Conservation (phyloP, 768 basidiomycete species). For the Asterophora parasitica region DNA sequence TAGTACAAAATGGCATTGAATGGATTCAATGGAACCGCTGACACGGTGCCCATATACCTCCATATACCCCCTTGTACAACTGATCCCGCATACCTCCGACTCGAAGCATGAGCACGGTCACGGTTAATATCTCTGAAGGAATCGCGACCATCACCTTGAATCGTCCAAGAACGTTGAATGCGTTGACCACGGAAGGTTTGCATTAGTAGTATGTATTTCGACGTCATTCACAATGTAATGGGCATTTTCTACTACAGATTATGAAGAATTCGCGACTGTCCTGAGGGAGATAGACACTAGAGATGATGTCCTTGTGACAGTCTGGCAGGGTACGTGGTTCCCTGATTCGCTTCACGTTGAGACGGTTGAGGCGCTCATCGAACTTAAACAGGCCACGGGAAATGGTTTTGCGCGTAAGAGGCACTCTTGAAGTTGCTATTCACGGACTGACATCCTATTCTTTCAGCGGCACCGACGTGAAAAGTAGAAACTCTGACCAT, state of each 20-base stretch:
- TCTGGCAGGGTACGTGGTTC: slow-evolving; percentile 54
- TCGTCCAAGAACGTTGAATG: slow-evolving; percentile 55
- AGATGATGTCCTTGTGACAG: slow-evolving; percentile 58
- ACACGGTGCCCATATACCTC: too few species aligned
- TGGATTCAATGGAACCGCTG: too few species aligned
- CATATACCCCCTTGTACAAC: neutral
- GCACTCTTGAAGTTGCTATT: neutral
- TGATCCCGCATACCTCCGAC: neutral
- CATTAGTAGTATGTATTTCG: neutral
- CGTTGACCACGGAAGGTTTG: slow-evolving; percentile 49
- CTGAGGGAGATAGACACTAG: slow-evolving; percentile 54
- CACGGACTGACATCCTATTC: neutral
- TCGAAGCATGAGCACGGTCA: slow-evolving; percentile 37
- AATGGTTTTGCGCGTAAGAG: slow-evolving; percentile 71
- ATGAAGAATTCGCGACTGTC: slow-evolving; percentile 53
- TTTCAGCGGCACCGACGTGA: slow-evolving; percentile 57
- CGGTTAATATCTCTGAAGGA: slow-evolving; percentile 43
- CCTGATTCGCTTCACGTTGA: too few species aligned
- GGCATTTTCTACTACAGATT: slow-evolving; percentile 38
- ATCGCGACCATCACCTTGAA: slow-evolving; percentile 71
- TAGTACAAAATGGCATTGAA: neutral
- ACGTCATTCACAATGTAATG: neutral
- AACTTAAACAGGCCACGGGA: slow-evolving; percentile 46
- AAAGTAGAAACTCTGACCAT: slow-evolving; percentile 18
- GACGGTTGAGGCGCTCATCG: too few species aligned